Conservation (phyloP, 2,329 filamentous ascomycete species). For the Cladophialophora psammophila region DNA sequence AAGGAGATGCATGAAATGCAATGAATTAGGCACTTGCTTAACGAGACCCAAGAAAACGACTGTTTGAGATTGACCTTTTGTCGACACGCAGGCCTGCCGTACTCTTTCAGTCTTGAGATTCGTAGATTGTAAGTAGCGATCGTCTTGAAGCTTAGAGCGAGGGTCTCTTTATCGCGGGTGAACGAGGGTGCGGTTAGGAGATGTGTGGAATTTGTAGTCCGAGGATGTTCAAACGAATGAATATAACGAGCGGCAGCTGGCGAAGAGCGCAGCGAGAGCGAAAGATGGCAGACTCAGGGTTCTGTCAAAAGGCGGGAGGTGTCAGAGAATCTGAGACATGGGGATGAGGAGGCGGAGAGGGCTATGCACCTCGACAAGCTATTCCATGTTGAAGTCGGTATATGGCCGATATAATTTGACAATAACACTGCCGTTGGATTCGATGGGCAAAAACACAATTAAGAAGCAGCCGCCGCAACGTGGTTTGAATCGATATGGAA, state of each 20-base stretch:
- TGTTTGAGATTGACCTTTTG: not conserved
- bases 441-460: not conserved
- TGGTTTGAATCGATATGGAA: slow-evolving; percentile 12
- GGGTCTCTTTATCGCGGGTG: not conserved
- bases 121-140: not conserved
- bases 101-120: not conserved
- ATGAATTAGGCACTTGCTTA: not conserved
- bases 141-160: slow-evolving; percentile 19
- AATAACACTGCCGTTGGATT: slow-evolving; percentile 10
- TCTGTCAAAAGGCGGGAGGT: slow-evolving; percentile 23
- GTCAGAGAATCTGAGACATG: slow-evolving; percentile 25
- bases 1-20: slow-evolving; percentile 18
- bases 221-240: slow-evolving; percentile 21
- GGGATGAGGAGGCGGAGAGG: slow-evolving; percentile 12
- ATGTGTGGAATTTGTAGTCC: not conserved
- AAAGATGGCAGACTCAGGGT: slow-evolving; percentile 11
- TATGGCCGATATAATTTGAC: slow-evolving; percentile 3
- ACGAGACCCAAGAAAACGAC: not conserved
- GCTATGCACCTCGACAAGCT: slow-evolving; percentile 21
- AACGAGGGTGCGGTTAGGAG: slow-evolving; percentile 3
- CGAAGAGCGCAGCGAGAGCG: slow-evolving; percentile 23
- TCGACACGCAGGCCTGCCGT: not conserved
- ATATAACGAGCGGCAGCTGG: slow-evolving; percentile 34
- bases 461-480: slow-evolving; percentile 12
- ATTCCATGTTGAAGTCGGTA: slow-evolving; percentile 18